Conservation (phyloP, 2,329 filamentous ascomycete species). For the Cordyceps cicadae region DNA sequence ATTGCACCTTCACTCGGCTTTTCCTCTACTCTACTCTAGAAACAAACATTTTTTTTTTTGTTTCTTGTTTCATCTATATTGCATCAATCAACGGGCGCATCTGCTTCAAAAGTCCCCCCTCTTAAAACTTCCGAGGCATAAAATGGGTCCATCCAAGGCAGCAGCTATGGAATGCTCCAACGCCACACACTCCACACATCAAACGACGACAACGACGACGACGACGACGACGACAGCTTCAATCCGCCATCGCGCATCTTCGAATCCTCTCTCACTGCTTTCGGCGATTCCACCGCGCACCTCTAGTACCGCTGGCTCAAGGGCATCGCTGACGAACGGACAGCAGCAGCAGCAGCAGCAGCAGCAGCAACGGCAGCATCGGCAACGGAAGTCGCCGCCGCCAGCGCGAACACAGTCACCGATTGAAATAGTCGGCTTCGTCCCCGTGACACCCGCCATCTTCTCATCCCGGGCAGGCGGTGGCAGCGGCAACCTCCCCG, state of each 20-base stretch:
- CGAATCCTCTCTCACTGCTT: constrained; percentile 39
- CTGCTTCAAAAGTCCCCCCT: neutral
- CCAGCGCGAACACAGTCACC: neutral
- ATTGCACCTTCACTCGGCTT: no score
- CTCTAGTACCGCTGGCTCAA: constrained; percentile 40
- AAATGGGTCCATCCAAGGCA: neutral
- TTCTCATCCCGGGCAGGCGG: constrained; percentile 11
- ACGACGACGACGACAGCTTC: neutral
- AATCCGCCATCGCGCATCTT: constrained; percentile 14
- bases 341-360: neutral
- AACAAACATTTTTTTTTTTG: neutral
- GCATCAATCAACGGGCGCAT: neutral
- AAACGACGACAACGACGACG: neutral
- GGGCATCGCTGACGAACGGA: neutral
- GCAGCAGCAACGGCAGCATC: neutral
- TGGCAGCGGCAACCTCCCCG: constrained; percentile 13
- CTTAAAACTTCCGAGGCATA: neutral
- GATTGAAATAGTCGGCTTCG: neutral
- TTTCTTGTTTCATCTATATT: neutral
- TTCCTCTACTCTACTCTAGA: neutral
- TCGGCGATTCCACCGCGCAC: constrained; percentile 65
- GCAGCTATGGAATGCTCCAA: neutral
- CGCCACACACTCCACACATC: neutral
- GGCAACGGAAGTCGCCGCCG: neutral
- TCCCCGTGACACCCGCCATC: constrained; percentile 9